Evolutionary conservation across 805 yeast species (phyloP), one percentile per base, ranked within the genome.

Genomic region (Candida succiphila): DNA sequence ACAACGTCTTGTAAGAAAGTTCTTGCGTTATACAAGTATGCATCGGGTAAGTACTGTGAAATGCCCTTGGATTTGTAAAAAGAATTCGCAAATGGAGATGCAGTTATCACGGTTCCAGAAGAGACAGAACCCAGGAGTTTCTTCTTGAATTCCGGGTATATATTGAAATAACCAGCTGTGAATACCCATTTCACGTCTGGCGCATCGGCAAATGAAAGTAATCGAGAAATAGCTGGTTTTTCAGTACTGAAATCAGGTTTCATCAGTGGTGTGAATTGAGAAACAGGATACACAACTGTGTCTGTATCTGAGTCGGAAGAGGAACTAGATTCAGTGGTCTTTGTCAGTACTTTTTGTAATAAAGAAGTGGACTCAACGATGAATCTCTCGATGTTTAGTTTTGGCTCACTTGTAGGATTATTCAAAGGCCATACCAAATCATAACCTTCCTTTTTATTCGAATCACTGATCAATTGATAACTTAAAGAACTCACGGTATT

Each of bases 141-240:
- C 13, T 60, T 57, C 48, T 74, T 77, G 33, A 84, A 78, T 26
- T 76, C 75, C 1, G 94, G 84, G 26, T 79, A 72, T 75, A 92
- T 79, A 54, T 92, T 92, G 64, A 92, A 92, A 54, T 92, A 92
- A 2, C 98, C 98, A 0, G 97, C 96, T 0, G 98, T 92, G 46
- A 92, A 78, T 42, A 83, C 71, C 94, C 95, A 89, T 33, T 65
- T 67, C 19, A 78, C 67, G 10, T 58, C 48, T 18, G 75, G 66
- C 27, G 75, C 61, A 46, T 74, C 74, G 32, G 74, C 60, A 37
- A 65, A 66, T 3, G 84, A 67, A 27, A 84, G 60, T 4, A 83
- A 53, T 21, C 78, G 60, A 26, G 82, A 55, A 22, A 89, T 60
- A 0, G 83, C 75, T 7, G 77, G 77, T 42, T 79, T 77, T 50